phyloP scores from a whole-genome alignment of 306 rosid genomes.

The Mimosa bimucronata region DNA sequence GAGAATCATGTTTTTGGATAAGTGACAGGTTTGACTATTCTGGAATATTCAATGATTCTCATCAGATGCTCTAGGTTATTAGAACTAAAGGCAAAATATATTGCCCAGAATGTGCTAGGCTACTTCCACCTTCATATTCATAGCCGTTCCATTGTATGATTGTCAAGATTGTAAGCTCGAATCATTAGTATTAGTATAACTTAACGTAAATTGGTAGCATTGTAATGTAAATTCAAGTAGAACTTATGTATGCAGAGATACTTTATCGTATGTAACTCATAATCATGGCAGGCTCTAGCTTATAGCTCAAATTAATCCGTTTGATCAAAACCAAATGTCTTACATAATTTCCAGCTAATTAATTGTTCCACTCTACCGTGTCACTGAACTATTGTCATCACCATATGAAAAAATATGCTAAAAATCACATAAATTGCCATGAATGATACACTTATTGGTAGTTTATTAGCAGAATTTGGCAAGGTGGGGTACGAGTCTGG shows the following conservation, averaged over 20 bases:
- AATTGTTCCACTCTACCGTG: conserved; percentile 9
- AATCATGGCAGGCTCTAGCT: background rate
- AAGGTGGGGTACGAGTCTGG: conserved; percentile 85
- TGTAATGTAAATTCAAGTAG: background rate
- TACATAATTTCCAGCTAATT: background rate
- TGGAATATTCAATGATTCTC: background rate
- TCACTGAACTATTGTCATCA: conserved; percentile 27
- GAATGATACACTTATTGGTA: conserved; percentile 30
- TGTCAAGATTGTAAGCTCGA: conserved; percentile 16
- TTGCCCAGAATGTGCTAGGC: background rate
- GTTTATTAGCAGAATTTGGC: conserved; percentile 63
- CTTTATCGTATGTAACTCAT: background rate
- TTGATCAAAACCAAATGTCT: conserved; percentile 18
- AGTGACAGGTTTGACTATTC: background rate
- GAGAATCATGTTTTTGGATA: conserved; percentile 1
- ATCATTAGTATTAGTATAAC: background rate
- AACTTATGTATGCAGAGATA: background rate
- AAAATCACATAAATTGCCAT: conserved; percentile 41
- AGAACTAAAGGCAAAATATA: background rate
- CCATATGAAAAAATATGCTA: conserved; percentile 43
- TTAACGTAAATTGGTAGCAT: conserved; percentile 41
- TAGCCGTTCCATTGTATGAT: background rate
- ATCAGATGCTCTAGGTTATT: background rate
- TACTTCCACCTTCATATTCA: background rate
- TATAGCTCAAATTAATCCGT: background rate